Percentiles rank a stretch among this genome's conserved stretches.
These are phyloP conservation scores for Fraxinus anomala DNA, from an alignment of 257 asterid genomes.

Conservation along the genomic window DNA sequence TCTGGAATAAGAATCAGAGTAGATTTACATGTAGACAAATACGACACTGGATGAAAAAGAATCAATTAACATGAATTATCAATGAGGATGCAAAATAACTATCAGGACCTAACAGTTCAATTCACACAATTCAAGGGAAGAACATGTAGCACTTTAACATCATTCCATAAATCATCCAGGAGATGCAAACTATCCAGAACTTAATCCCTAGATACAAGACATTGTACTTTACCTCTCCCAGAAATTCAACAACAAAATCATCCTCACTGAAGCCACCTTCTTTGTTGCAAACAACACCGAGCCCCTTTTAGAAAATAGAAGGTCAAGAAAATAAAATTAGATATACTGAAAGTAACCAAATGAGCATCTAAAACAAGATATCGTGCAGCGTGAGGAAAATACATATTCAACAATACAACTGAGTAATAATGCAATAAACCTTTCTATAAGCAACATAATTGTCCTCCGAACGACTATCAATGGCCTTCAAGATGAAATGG, in stretches of 20 bases:
- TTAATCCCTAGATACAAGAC: background rate
- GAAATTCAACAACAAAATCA: conserved; percentile 95
- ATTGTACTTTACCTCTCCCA: conserved; percentile 81
- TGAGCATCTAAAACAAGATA: background rate
- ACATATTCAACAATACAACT: conserved; percentile 7
- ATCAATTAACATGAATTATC: background rate
- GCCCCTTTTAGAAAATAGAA: conserved; percentile 60
- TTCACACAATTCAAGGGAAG: background rate
- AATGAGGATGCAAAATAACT: background rate
- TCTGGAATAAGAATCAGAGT: conserved; percentile 16
- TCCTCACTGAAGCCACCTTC: conserved; percentile 90
- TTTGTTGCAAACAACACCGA: conserved; percentile 98
- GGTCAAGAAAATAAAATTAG: conserved; percentile 23
- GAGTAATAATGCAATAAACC: conserved; percentile 43
- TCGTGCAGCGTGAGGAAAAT: background rate
- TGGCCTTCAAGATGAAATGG: conserved; percentile 73
- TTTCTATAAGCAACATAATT: conserved; percentile 94
- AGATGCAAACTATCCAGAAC: background rate
- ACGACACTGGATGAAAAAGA: background rate
- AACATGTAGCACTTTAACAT: background rate
- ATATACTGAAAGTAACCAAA: conserved; percentile 5
- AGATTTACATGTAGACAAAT: conserved; percentile 13
- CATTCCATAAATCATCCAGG: background rate
- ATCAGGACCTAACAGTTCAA: background rate
- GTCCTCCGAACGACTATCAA: conserved; percentile 87